Evolutionary conservation across 164 flowering plant genomes (phyloP).

Genomic region (Piper betle): DNA sequence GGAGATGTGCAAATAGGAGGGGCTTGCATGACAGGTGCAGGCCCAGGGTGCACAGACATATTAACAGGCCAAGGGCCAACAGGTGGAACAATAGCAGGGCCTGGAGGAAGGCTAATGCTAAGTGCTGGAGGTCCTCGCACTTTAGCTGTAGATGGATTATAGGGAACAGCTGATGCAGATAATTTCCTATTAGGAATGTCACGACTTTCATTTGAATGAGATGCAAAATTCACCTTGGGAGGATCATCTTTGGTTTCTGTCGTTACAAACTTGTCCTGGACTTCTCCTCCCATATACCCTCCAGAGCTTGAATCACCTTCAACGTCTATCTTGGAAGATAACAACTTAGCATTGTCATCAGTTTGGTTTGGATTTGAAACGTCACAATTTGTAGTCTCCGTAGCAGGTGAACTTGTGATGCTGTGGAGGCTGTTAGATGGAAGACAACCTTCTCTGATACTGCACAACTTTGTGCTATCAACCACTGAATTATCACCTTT

Average conservation of each 20-base stretch:
- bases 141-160: constrained; percentile 53
- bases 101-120: constrained; percentile 50
- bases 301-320: constrained; percentile 11
- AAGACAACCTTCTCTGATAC: neutral
- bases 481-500: neutral
- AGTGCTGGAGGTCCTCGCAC: constrained; percentile 43
- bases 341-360: constrained; percentile 5
- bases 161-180: constrained; percentile 94
- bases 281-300: constrained; percentile 26
- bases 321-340: constrained; percentile 16
- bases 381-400: neutral
- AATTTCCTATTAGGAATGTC: constrained; percentile 60
- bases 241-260: constrained; percentile 3
- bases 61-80: constrained; percentile 76
- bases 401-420: constrained; percentile 11
- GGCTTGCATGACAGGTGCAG: constrained; percentile 36
- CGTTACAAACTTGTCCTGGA: constrained; percentile 9
- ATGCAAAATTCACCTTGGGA: neutral
- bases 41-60: constrained; percentile 63
- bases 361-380: constrained; percentile 16
- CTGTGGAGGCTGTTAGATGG: neutral
- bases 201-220: constrained; percentile 24
- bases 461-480: neutral
- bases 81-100: constrained; percentile 42
- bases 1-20: constrained; percentile 66